Evolutionary conservation across 192 early-diverging fungal genomes (phyloP).

Genomic region (Coemansia sp.): DNA sequence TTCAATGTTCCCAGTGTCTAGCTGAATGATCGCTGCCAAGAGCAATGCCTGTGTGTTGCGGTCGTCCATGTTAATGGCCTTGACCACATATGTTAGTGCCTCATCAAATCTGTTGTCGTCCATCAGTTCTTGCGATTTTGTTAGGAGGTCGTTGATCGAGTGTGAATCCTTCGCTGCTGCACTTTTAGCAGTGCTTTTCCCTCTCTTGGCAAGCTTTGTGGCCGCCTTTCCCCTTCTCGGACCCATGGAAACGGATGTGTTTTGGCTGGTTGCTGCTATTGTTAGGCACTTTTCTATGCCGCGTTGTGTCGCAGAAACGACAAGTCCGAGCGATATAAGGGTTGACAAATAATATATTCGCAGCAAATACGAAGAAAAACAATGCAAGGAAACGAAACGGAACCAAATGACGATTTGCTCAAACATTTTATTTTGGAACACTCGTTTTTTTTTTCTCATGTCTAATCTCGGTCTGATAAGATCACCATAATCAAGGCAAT

Average conservation of each 20-base stretch:
- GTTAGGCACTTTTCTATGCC: too few species aligned
- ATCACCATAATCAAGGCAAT: too few species aligned
- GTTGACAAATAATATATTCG: background rate
- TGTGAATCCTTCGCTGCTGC: conserved; percentile 24
- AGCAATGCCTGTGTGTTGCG: conserved; percentile 63
- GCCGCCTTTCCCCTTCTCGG: conserved; percentile 17
- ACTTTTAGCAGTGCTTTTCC: conserved; percentile 9
- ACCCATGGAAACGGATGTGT: conserved; percentile 8
- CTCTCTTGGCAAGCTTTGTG: conserved; percentile 7
- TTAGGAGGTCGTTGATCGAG: conserved; percentile 61
- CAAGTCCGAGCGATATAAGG: background rate
- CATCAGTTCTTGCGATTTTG: conserved; percentile 63
- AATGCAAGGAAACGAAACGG: background rate
- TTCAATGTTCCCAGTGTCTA: conserved; percentile 70
- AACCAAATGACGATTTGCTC: background rate
- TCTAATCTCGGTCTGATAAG: too few species aligned
- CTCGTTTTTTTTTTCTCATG: too few species aligned
- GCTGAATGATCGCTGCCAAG: conserved; percentile 68
- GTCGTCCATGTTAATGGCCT: conserved; percentile 65
- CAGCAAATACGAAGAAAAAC: background rate
- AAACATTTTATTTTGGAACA: too few species aligned
- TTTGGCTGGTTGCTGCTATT: background rate
- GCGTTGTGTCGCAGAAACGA: background rate
- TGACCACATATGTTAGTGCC: conserved; percentile 67
- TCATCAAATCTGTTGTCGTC: conserved; percentile 75